Percentiles rank a stretch among this genome's conserved stretches.
Evolutionary conservation across 73 alveolate genomes (phyloP).

Genomic region (Paramecium primaurelia): DNA sequence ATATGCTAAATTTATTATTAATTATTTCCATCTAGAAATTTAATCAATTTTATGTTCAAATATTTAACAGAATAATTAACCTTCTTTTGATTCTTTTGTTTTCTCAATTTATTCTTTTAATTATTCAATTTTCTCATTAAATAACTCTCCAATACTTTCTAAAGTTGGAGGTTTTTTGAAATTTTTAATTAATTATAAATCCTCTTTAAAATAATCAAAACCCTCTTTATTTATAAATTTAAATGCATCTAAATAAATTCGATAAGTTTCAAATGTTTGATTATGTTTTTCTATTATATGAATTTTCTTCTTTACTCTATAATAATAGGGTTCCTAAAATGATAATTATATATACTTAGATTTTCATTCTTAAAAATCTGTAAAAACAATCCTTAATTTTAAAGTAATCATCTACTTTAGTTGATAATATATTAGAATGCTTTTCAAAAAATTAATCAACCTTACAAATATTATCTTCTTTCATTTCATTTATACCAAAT

Average conservation of each 20-base stretch:
- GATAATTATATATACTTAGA: neutral
- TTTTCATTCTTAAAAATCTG: constrained; percentile 17
- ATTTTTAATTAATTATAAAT: neutral
- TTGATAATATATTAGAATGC: neutral
- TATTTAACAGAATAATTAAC: neutral
- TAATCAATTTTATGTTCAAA: neutral
- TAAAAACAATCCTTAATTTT: constrained; percentile 20
- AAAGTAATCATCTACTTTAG: constrained; percentile 9
- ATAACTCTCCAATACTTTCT: neutral
- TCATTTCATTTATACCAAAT: neutral
- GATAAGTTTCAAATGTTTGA: neutral
- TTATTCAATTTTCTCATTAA: neutral
- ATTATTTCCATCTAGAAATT: neutral
- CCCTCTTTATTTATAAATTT: neutral
- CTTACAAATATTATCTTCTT: neutral
- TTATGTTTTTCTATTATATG: neutral
- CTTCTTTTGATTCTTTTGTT: constrained; percentile 3
- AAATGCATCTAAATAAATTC: constrained; percentile 24
- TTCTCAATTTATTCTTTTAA: neutral
- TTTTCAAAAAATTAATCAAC: neutral
- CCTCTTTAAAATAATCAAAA: neutral
- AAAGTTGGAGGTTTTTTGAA: neutral
- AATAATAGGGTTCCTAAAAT: constrained; percentile 19
- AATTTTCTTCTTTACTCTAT: constrained; percentile 19
- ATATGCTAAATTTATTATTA: neutral